Evolutionary conservation across 2,329 filamentous ascomycete genomes (phyloP).

Genomic region (Sporothrix variecibatus): DNA sequence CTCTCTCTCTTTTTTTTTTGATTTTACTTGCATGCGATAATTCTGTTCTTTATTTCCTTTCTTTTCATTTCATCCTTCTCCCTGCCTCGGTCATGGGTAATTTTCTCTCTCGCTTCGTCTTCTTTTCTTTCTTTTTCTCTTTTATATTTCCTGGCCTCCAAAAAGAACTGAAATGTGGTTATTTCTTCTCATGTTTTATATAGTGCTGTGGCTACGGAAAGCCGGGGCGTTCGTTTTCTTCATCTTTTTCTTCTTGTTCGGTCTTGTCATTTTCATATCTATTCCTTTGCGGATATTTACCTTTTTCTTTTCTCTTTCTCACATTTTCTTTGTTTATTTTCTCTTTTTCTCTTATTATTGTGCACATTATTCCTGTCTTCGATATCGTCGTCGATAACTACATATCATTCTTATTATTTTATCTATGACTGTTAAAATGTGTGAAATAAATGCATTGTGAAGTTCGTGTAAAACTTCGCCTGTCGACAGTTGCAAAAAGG

Average conservation of each 20-base stretch:
- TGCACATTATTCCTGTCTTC: constrained; percentile 9
- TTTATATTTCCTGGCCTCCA: background rate
- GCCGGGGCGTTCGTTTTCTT: constrained; percentile 2
- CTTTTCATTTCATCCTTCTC: constrained; percentile 1
- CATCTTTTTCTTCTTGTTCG: background rate
- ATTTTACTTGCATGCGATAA: constrained; percentile 7
- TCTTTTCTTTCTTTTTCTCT: background rate
- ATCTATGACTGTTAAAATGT: too few relatives aligned
- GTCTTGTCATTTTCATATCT: background rate
- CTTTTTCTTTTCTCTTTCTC: background rate
- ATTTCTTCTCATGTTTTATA: constrained; percentile 20
- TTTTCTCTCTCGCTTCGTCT: constrained; percentile 1
- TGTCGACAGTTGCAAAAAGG: background rate
- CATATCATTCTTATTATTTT: background rate
- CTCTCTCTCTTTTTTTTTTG: too few relatives aligned
- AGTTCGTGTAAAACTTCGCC: background rate
- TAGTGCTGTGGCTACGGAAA: constrained; percentile 9
- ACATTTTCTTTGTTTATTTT: background rate
- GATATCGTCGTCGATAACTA: constrained; percentile 5
- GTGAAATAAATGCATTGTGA: background rate
- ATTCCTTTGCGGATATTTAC: background rate
- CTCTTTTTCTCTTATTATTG: background rate
- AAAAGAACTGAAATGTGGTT: constrained; percentile 18
- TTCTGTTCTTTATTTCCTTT: background rate
- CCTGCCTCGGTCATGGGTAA: constrained; percentile 4